Conservation (phyloP, 495 filamentous ascomycete species). For the Aspergillus panamensis region DNA sequence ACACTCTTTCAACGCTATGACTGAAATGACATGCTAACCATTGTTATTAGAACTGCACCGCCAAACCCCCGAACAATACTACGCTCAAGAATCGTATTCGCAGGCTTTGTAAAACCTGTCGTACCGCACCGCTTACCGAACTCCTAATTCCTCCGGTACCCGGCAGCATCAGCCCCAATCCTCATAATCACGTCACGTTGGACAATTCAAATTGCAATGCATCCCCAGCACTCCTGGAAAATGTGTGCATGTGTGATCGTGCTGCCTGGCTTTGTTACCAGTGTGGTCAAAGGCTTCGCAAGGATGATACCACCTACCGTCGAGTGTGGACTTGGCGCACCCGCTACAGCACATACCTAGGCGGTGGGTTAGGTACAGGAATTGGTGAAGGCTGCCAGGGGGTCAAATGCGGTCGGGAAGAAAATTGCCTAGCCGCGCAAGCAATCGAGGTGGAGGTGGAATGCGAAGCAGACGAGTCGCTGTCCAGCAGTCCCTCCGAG, state of each 20-base stretch:
- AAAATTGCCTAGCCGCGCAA: slow-evolving; percentile 63
- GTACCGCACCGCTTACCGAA: slow-evolving; percentile 56
- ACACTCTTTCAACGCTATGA: neutral
- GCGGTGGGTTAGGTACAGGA: slow-evolving; percentile 71
- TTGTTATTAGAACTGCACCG: slow-evolving; percentile 70
- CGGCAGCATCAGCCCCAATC: slow-evolving; percentile 1
- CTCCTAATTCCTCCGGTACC: slow-evolving; percentile 12
- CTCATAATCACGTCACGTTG: neutral
- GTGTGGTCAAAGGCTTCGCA: slow-evolving; percentile 67
- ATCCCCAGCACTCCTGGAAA: slow-evolving; percentile 46
- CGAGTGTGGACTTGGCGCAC: slow-evolving; percentile 86
- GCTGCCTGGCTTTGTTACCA: slow-evolving; percentile 76
- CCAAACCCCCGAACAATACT: slow-evolving; percentile 64
- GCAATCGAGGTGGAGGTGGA: slow-evolving; percentile 79
- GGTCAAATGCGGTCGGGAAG: slow-evolving; percentile 73
- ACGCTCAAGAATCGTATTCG: slow-evolving; percentile 67
- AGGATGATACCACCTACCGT: slow-evolving; percentile 68
- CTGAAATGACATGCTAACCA: neutral
- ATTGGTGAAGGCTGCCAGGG: slow-evolving; percentile 86
- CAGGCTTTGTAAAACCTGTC: slow-evolving; percentile 71
- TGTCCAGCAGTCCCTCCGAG: slow-evolving; percentile 24
- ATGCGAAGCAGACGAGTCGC: slow-evolving; percentile 62
- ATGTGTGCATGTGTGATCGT: slow-evolving; percentile 66
- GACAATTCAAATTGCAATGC: slow-evolving; percentile 14
- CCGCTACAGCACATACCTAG: slow-evolving; percentile 74